These are phyloP conservation scores for Claviceps africana DNA, from an alignment of 2,329 filamentous ascomycete species.

Conservation along the genomic window DNA sequence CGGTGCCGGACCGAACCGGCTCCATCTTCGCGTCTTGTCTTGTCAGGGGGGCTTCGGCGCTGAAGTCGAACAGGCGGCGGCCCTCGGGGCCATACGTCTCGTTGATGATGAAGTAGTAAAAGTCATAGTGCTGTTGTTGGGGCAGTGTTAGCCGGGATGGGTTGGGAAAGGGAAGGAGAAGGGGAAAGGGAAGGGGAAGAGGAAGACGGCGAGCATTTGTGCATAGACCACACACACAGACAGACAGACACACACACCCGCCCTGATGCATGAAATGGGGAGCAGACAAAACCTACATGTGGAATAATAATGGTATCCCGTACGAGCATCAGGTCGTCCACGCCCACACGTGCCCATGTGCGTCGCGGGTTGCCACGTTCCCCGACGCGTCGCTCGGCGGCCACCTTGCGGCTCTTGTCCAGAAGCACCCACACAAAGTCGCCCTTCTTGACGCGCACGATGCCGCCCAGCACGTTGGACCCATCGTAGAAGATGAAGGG, in stretches of 20 bases:
- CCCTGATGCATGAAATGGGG: too few species aligned
- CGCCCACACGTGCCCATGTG: slow-evolving; percentile 85
- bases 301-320: slow-evolving; percentile 83
- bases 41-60: slow-evolving; percentile 29
- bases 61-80: slow-evolving; percentile 63
- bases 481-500: slow-evolving; percentile 98
- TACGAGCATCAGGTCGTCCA: slow-evolving; percentile 91
- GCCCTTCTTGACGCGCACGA: slow-evolving; percentile 80
- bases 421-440: slow-evolving; percentile 88
- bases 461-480: slow-evolving; percentile 72
- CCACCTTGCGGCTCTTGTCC: slow-evolving; percentile 81
- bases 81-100: slow-evolving; percentile 62
- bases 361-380: slow-evolving; percentile 51
- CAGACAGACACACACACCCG: too few species aligned
- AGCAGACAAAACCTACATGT: slow-evolving; percentile 50
- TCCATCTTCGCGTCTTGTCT: slow-evolving; percentile 2
- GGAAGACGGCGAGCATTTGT: too few species aligned
- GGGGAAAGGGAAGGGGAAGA: neutral
- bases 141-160: neutral
- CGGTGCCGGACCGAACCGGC: neutral
- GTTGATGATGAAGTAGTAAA: slow-evolving; percentile 94
- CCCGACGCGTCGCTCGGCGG: slow-evolving; percentile 66
- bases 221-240: neutral
- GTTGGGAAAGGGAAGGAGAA: too few species aligned
- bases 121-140: slow-evolving; percentile 68